Percentiles rank a stretch among this genome's conserved stretches.
These are phyloP conservation scores for Dothistroma pini DNA, from an alignment of 2,329 filamentous ascomycete genomes.

Conservation along the genomic window DNA sequence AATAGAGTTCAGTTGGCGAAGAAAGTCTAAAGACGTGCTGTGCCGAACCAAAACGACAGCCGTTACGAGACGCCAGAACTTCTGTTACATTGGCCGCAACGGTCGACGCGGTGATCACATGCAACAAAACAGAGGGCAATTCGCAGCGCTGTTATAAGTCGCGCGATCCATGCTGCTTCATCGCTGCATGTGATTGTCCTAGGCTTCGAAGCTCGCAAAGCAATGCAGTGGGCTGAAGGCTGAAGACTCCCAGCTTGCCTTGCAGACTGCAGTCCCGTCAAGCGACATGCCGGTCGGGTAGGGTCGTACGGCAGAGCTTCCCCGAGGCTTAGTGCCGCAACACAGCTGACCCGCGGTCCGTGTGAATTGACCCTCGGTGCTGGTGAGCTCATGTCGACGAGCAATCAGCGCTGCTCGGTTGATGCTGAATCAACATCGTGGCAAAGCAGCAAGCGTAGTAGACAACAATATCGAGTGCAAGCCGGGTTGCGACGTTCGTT, in stretches of 20 bases:
- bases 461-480: too few relatives aligned
- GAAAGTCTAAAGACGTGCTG: background rate
- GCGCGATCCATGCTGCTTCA: background rate
- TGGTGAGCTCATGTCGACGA: background rate
- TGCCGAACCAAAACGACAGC: background rate
- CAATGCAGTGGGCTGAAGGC: background rate
- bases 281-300: background rate
- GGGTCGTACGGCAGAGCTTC: background rate
- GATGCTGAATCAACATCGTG: background rate
- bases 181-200: background rate
- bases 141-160: too few relatives aligned
- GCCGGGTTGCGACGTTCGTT: too few relatives aligned
- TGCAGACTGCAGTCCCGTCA: background rate
- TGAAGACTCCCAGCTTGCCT: background rate
- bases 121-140: too few relatives aligned
- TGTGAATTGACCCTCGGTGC: background rate
- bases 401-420: background rate
- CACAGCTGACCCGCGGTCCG: background rate
- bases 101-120: background rate
- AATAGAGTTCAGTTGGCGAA: constrained; percentile 3
- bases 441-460: too few relatives aligned
- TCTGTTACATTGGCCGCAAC: background rate
- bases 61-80: background rate
- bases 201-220: background rate
- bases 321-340: background rate